Conservation (phyloP, 495 filamentous ascomycete species). For the Penicillium turbatum region DNA sequence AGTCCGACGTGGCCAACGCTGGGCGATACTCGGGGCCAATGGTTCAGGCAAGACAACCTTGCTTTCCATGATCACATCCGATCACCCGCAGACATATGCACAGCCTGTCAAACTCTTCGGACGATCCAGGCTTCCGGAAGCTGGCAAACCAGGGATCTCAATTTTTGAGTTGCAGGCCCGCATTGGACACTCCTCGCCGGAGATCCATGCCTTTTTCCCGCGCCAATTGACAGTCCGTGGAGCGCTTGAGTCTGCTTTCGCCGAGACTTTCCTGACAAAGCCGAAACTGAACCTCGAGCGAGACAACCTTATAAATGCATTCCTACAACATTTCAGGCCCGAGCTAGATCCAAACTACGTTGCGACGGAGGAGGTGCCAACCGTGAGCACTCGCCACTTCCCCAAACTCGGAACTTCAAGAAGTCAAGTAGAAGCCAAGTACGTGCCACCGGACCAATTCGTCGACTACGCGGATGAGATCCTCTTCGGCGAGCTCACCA, state of each 20-base stretch:
- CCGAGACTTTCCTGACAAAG: constrained; percentile 73
- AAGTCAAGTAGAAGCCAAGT: not conserved
- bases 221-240: constrained; percentile 68
- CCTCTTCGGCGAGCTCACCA: constrained; percentile 68
- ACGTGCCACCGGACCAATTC: constrained; percentile 23
- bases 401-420: constrained; percentile 7
- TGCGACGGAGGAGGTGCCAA: constrained; percentile 11
- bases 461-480: constrained; percentile 66
- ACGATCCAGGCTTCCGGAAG: constrained; percentile 68
- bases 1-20: constrained; percentile 75
- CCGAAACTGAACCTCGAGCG: constrained; percentile 57
- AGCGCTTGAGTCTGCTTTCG: constrained; percentile 78
- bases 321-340: constrained; percentile 65
- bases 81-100: constrained; percentile 92
- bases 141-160: constrained; percentile 69
- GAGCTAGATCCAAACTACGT: constrained; percentile 59
- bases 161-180: constrained; percentile 88
- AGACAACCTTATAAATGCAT: constrained; percentile 55
- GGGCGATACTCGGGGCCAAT: constrained; percentile 90
- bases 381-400: constrained; percentile 9
- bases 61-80: constrained; percentile 85
- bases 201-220: constrained; percentile 91
- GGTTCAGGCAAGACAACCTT: constrained; percentile 83
- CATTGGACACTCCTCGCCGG: constrained; percentile 88
- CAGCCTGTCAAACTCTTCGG: constrained; percentile 83